Conservation (phyloP, 371 early-diverging fungal species). For the Catenaria anguillulae region DNA sequence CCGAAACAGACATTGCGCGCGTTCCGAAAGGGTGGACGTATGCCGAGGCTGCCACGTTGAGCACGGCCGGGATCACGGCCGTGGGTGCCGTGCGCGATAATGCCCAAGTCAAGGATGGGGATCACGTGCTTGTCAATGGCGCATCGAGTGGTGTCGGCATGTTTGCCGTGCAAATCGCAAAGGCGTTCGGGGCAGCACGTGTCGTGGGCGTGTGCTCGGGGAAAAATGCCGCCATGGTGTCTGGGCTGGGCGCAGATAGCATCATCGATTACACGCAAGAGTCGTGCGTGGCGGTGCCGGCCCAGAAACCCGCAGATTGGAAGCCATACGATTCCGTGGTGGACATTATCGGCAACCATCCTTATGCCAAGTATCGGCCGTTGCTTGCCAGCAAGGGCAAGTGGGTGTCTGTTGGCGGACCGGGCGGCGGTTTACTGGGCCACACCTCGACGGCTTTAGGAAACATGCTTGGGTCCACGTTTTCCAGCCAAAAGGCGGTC, state of each 20-base stretch:
- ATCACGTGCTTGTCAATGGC: constrained; percentile 33
- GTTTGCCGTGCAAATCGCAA: constrained; percentile 46
- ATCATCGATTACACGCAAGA: constrained; percentile 35
- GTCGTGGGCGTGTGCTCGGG: constrained; percentile 49
- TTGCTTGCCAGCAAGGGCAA: no score
- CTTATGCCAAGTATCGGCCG: no score
- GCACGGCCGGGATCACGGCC: constrained; percentile 30
- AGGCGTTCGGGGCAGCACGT: constrained; percentile 27
- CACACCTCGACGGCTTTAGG: no score
- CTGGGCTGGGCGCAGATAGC: constrained; percentile 38
- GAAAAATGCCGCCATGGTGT: constrained; percentile 30
- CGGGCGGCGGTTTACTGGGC: no score
- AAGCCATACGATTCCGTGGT: no score
- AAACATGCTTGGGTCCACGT: no score
- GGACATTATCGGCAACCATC: no score
- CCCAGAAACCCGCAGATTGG: no score
- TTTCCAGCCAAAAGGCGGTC: no score
- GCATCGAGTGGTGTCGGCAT: constrained; percentile 45
- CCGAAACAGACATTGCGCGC: constrained; percentile 13
- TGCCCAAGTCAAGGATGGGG: constrained; percentile 16
- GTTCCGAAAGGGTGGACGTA: constrained; percentile 23
- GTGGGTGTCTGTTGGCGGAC: no score
- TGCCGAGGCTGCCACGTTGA: constrained; percentile 28
- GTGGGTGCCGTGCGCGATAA: constrained; percentile 19
- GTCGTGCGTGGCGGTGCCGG: no score